Percentiles rank a stretch among this genome's conserved stretches.
Conservation (phyloP, 2,329 filamentous ascomycete genomes). For the Aureobasidium sp. region DNA sequence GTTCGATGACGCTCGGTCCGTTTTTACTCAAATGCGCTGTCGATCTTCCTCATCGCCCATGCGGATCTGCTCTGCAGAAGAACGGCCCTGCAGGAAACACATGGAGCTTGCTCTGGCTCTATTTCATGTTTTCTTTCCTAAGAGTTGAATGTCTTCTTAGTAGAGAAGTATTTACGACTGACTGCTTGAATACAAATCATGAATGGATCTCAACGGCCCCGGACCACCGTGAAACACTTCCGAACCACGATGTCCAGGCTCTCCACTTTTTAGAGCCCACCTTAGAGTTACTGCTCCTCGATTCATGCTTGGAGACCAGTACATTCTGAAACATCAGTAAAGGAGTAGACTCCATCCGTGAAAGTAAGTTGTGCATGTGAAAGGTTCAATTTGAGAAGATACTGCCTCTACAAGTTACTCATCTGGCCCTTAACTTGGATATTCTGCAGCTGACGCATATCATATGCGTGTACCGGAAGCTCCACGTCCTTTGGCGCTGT, state of each 20-base stretch:
- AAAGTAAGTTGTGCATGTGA: background rate
- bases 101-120: background rate
- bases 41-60: background rate
- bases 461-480: slow-evolving; percentile 34
- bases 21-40: background rate
- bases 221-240: background rate
- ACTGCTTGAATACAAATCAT: background rate
- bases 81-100: background rate
- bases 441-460: slow-evolving; percentile 36
- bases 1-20: background rate
- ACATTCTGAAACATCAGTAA: too few species aligned
- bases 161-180: background rate
- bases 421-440: slow-evolving; percentile 2
- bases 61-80: slow-evolving; percentile 4
- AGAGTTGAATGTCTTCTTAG: too few species aligned
- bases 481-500: slow-evolving; percentile 33
- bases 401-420: background rate
- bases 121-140: too few species aligned
- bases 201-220: background rate
- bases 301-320: background rate
- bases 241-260: background rate
- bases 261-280: background rate
- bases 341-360: too few species aligned
- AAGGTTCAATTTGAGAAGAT: background rate
- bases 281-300: background rate